These are phyloP conservation scores for Fusarium buxicola DNA, from an alignment of 2,329 filamentous ascomycete species.

Conservation along the genomic window DNA sequence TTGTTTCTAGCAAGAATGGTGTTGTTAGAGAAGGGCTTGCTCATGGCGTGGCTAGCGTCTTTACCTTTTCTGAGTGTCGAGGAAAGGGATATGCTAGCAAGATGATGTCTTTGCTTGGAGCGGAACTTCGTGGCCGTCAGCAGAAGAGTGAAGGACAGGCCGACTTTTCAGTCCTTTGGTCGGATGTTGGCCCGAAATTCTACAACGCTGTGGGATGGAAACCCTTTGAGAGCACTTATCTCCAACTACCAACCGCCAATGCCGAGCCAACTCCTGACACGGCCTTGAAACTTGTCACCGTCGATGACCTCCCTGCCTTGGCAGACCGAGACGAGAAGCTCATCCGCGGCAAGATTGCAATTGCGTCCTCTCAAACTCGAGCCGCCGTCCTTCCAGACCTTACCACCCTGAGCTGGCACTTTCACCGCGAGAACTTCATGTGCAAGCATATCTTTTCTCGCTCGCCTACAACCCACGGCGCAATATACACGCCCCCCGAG, in stretches of 20 bases:
- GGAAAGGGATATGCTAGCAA: conserved; percentile 80
- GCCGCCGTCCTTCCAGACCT: conserved; percentile 50
- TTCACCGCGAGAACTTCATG: conserved; percentile 82
- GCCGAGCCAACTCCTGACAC: conserved; percentile 44
- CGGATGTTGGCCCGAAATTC: conserved; percentile 86
- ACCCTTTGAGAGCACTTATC: conserved; percentile 77
- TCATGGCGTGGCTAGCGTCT: conserved; percentile 86
- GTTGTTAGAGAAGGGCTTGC: conserved; percentile 65
- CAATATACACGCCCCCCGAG: conserved; percentile 66
- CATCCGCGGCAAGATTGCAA: conserved; percentile 65
- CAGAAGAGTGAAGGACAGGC: conserved; percentile 50
- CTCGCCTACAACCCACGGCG: conserved; percentile 74
- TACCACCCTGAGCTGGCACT: conserved; percentile 67
- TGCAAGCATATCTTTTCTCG: conserved; percentile 69
- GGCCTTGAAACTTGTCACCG: conserved; percentile 61
- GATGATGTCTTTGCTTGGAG: conserved; percentile 77
- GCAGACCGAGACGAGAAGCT: conserved; percentile 73
- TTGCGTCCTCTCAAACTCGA: conserved; percentile 47
- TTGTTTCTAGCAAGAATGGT: conserved; percentile 56
- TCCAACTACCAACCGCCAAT: conserved; percentile 64
- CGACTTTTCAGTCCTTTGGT: conserved; percentile 83
- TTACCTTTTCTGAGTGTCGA: conserved; percentile 73
- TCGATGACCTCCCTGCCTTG: conserved; percentile 69
- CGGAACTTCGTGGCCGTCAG: conserved; percentile 49
- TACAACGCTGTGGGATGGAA: conserved; percentile 84